Evolutionary conservation across 805 yeast species (phyloP).

Genomic region (Cyberlindnera lachancei): DNA sequence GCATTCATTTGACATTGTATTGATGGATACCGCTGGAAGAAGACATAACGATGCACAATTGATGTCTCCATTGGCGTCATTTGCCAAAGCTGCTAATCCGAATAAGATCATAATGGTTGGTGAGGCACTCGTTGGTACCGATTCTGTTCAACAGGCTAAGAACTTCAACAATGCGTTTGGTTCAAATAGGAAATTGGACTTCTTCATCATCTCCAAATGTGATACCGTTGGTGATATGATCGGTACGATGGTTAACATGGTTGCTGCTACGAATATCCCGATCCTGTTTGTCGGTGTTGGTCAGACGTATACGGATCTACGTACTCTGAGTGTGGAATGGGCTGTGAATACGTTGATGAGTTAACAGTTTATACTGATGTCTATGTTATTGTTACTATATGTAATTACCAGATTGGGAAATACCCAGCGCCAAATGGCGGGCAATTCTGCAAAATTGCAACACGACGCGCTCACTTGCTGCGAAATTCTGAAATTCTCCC

Average conservation of each 20-base stretch:
- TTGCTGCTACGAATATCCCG: slow-evolving; percentile 91
- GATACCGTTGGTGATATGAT: slow-evolving; percentile 96
- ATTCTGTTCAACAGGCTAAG: slow-evolving; percentile 89
- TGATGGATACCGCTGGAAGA: slow-evolving; percentile 97
- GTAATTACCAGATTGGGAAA: no score
- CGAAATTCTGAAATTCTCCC: no score
- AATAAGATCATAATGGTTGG: slow-evolving; percentile 98
- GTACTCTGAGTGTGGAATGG: slow-evolving; percentile 85
- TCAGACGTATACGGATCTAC: slow-evolving; percentile 90
- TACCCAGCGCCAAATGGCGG: no score
- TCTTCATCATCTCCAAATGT: slow-evolving; percentile 88
- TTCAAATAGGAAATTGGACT: slow-evolving; percentile 69
- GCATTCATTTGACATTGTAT: slow-evolving; percentile 70
- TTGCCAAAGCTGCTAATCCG: slow-evolving; percentile 92
- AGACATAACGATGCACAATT: slow-evolving; percentile 90
- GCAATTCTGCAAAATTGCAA: no score
- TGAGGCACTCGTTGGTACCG: slow-evolving; percentile 96
- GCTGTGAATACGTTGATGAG: slow-evolving; percentile 82
- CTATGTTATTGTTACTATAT: no score
- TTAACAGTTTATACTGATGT: no score
- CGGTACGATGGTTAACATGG: slow-evolving; percentile 97
- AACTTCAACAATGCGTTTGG: slow-evolving; percentile 95
- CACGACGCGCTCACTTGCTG: no score
- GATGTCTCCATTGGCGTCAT: slow-evolving; percentile 92
- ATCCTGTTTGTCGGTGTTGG: slow-evolving; percentile 95